Percentiles rank a stretch among this genome's conserved stretches.
phyloP scores from a whole-genome alignment of 805 yeast genomes.

The Sugiyamaella marilandica region DNA sequence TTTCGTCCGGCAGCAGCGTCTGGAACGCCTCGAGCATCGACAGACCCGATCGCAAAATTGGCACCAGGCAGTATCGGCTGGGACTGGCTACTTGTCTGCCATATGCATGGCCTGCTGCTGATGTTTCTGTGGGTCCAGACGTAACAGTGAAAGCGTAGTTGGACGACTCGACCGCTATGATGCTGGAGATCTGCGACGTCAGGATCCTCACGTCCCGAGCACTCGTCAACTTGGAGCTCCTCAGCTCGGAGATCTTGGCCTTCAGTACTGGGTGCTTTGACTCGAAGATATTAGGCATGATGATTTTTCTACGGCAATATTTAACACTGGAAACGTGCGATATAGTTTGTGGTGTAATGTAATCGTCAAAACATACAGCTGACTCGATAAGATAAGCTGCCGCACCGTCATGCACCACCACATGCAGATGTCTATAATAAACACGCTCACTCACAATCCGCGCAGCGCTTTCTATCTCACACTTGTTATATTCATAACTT shows the following conservation, averaged over 20 bases:
- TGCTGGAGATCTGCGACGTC: constrained; percentile 22
- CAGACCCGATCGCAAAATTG: constrained; percentile 32
- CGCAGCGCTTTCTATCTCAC: too few relatives aligned
- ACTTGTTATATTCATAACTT: not conserved
- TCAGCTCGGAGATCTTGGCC: constrained; percentile 27
- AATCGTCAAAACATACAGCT: not conserved
- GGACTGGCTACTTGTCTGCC: constrained; percentile 17
- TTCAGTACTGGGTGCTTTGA: constrained; percentile 26
- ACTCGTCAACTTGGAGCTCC: constrained; percentile 17
- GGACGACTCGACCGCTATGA: constrained; percentile 29
- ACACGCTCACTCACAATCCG: not conserved
- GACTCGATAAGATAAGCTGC: not conserved
- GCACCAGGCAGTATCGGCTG: constrained; percentile 25
- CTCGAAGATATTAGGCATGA: constrained; percentile 15
- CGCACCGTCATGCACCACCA: not conserved
- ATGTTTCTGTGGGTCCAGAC: constrained; percentile 4
- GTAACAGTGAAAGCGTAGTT: constrained; percentile 17
- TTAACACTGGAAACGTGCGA: not conserved
- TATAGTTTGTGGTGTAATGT: not conserved
- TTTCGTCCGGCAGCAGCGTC: constrained; percentile 26
- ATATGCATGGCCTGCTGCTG: constrained; percentile 15
- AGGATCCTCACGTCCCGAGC: constrained; percentile 22
- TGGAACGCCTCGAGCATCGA: constrained; percentile 31
- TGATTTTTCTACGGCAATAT: not conserved
- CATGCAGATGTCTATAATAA: not conserved